Conservation (phyloP, 768 basidiomycete species). For the Lactarius sanguifluus region DNA sequence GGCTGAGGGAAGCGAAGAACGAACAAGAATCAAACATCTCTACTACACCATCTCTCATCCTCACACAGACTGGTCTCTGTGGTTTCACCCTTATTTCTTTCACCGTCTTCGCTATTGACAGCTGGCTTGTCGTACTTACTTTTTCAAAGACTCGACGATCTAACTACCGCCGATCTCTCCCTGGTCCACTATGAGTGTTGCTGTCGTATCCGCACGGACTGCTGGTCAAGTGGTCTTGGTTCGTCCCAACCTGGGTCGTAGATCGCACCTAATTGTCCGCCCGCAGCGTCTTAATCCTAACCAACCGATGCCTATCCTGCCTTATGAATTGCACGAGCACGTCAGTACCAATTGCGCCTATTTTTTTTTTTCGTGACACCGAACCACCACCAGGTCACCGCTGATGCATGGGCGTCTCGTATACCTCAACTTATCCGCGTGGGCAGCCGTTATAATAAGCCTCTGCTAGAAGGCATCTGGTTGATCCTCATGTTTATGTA, state of each 20-base stretch:
- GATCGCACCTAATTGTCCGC: background rate
- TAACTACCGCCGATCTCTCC: background rate
- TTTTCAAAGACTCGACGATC: background rate
- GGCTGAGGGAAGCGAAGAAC: background rate
- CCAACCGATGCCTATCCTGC: slow-evolving; percentile 10
- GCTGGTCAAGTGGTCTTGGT: slow-evolving; percentile 23
- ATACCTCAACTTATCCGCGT: slow-evolving; percentile 40
- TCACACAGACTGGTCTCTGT: slow-evolving; percentile 28
- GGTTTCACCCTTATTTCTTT: background rate
- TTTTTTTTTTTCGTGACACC: background rate
- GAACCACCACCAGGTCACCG: slow-evolving; percentile 38
- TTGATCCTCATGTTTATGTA: slow-evolving; percentile 43
- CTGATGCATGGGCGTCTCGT: slow-evolving; percentile 47
- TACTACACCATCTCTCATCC: background rate
- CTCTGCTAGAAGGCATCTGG: slow-evolving; percentile 47
- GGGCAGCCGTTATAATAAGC: slow-evolving; percentile 44
- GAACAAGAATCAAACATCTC: background rate
- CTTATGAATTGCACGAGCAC: slow-evolving; percentile 19
- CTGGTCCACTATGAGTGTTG: slow-evolving; percentile 16
- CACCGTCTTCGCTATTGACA: background rate
- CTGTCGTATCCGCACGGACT: slow-evolving; percentile 16
- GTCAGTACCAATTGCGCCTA: background rate
- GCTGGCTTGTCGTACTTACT: slow-evolving; percentile 16
- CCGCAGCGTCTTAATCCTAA: slow-evolving; percentile 15
- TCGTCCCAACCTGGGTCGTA: background rate